Evolutionary conservation across 169 alveolate species (phyloP).

Genomic region (Theileria parva): DNA sequence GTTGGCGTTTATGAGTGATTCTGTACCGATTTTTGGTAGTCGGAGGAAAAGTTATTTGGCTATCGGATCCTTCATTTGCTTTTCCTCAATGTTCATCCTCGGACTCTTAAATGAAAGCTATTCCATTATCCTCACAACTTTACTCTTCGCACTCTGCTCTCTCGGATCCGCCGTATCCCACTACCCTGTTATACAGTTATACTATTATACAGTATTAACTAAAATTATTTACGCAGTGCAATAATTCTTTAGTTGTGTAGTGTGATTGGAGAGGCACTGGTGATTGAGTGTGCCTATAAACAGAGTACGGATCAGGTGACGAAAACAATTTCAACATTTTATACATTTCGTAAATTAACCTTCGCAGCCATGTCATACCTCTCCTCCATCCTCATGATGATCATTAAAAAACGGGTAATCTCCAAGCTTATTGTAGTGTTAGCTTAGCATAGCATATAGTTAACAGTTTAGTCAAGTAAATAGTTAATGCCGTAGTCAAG

Average conservation of each 20-base stretch:
- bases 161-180: slow-evolving; percentile 74
- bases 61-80: slow-evolving; percentile 75
- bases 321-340: slow-evolving; percentile 75
- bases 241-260: slow-evolving; percentile 61
- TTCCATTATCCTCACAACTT: slow-evolving; percentile 62
- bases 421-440: background rate
- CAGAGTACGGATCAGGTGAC: slow-evolving; percentile 66
- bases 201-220: background rate
- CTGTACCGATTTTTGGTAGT: slow-evolving; percentile 81
- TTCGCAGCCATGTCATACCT: slow-evolving; percentile 81
- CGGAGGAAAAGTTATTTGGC: slow-evolving; percentile 82
- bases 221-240: background rate
- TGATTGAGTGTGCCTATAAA: slow-evolving; percentile 81
- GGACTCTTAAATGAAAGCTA: slow-evolving; percentile 55
- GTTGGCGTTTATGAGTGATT: slow-evolving; percentile 83
- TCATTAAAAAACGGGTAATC: slow-evolving; percentile 50
- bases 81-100: slow-evolving; percentile 55
- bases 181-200: too few species aligned
- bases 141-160: slow-evolving; percentile 67
- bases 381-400: slow-evolving; percentile 72
- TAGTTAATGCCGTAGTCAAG: background rate
- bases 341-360: slow-evolving; percentile 79
- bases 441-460: background rate
- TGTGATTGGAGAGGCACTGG: slow-evolving; percentile 88
- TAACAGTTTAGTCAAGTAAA: background rate